Base-by-base conservation (phyloP, 129 eudicot genomes). In the Chrysanthemum seticuspe region DNA sequence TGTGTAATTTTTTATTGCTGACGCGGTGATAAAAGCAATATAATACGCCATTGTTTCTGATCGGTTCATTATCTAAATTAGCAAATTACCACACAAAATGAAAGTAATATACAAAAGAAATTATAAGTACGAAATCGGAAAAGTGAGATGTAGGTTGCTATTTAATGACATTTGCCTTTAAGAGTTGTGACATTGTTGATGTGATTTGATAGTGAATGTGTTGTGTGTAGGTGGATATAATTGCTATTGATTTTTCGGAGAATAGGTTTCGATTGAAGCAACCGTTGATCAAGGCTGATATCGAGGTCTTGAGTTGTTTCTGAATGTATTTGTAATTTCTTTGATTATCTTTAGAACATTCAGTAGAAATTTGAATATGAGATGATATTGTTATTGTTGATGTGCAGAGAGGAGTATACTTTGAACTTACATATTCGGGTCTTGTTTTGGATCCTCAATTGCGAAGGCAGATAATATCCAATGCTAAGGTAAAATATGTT, bases 391-490 rank as follows among this genome's bases (percentile, higher is more conserved):
- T 63, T 60, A 19, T 63, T 44, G 70, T 81, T 78, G 61, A 70
- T 70, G 5, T 83, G 83, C 87, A 94, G 99, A 85, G 98, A 36
- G 99, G 93, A 48, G 89, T 94, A 12, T 94, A 76, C 80, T 94
- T 94, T 45, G 99, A 94, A 82, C 88, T 94, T 62, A 77, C 82
- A 25, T 94, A 94, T 66, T 83, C 91, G 45, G 71, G 89, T 76
- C 87, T 94, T 71, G 29, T 94, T 62, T 51, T 68, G 74, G 97
- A 90, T 83, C 83, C 76, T 81, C 93, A 88, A 61, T 70, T 82
- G 68, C 90, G 93, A 65, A 84, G 93, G 77, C 89, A 90, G 75
- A 76, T 86, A 67, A 94, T 94, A 79, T 67, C 96, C 36, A 90
- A 72, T 78, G 85, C 89, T 67, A 94, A 90, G 96, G 99, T 94